Evolutionary conservation across 495 filamentous ascomycete species (phyloP).

Genomic region (Viridothelium virens): DNA sequence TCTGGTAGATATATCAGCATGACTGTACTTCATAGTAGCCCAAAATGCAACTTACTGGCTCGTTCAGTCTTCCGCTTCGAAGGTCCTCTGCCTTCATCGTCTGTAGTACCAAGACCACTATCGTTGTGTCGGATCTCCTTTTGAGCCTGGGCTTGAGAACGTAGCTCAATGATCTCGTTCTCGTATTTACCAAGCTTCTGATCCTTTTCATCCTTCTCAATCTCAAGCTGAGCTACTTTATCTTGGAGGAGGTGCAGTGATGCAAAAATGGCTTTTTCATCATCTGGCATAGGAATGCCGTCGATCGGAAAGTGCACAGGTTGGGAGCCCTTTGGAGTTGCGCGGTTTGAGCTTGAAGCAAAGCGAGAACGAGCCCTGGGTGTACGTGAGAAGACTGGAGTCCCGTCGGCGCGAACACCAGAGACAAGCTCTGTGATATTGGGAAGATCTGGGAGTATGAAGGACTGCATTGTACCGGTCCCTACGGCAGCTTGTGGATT

Average conservation of each 20-base stretch:
- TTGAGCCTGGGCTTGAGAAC: conserved; percentile 40
- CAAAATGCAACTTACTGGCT: conserved; percentile 41
- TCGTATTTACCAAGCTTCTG: conserved; percentile 49
- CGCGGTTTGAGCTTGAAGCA: conserved; percentile 34
- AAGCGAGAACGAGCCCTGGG: conserved; percentile 51
- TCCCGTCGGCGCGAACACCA: conserved; percentile 58
- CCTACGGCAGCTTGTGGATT: conserved; percentile 23
- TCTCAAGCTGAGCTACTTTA: conserved; percentile 55
- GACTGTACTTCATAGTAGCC: neutral
- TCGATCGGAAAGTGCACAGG: conserved; percentile 44
- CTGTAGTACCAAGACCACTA: conserved; percentile 40
- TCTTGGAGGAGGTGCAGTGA: conserved; percentile 60
- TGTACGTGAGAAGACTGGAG: conserved; percentile 52
- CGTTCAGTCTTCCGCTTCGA: conserved; percentile 44
- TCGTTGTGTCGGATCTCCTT: conserved; percentile 40
- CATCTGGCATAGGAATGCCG: conserved; percentile 56
- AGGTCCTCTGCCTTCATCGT: conserved; percentile 31
- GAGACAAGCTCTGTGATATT: conserved; percentile 67
- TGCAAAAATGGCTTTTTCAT: conserved; percentile 63
- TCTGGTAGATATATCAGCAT: conserved; percentile 32
- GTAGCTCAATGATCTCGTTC: conserved; percentile 50
- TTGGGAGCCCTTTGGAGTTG: conserved; percentile 13
- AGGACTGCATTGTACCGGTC: conserved; percentile 46
- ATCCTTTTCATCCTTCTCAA: conserved; percentile 51
- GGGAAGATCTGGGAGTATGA: conserved; percentile 59